Evolutionary conservation across 2,329 filamentous ascomycete genomes (phyloP), one percentile per base, ranked within the genome.

Genomic region (Colletotrichum australisinense): DNA sequence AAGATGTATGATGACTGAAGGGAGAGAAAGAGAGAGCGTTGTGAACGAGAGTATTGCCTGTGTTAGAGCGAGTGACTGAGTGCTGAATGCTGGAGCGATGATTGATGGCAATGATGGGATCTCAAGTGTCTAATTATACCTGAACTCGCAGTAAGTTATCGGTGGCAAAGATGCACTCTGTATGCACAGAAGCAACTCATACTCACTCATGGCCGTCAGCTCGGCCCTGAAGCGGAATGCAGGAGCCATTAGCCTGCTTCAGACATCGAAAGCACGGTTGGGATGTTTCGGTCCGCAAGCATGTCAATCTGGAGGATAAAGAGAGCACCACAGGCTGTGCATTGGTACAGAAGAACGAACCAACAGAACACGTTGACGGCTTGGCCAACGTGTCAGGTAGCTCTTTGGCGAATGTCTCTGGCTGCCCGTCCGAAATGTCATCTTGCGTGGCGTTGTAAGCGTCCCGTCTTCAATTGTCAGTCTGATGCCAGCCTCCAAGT

Each of bases 241-340:
- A 57, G 24, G 63, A 65, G 26, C 14, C 22, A 28, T 24, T 66
- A 57, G 67, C 53, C 49, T 53, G 71, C 63, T 65, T 66, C 57
- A 71, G 67, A 71, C 62, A 66, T 42, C 9, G 11, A 46, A 24
- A 69, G 67, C 71, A 71, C 71, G 62, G 71, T 35, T 68, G 4
- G 46, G 55, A 22, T 57, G 38, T 60, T 38, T 59, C 55, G 42
- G 46, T 26, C 38, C 22, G 22, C 26, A 24, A 28, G 55, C 52
- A 24, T 11, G 42, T 22, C 30, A 46, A 30, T 11, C 53, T 57
- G 22, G 12, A 59, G n/a, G 19, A 53, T 26, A 42, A 14, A 63
- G 24, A 22, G 32, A 5, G 30, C 46, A 52, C 6, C 6, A 12
- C 1, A 32, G 7, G 24, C 14, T 16, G 16, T 5, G 28, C 19